phyloP scores from a whole-genome alignment of 192 early-diverging fungal genomes.

The Borealophlyctis nickersoniae region DNA sequence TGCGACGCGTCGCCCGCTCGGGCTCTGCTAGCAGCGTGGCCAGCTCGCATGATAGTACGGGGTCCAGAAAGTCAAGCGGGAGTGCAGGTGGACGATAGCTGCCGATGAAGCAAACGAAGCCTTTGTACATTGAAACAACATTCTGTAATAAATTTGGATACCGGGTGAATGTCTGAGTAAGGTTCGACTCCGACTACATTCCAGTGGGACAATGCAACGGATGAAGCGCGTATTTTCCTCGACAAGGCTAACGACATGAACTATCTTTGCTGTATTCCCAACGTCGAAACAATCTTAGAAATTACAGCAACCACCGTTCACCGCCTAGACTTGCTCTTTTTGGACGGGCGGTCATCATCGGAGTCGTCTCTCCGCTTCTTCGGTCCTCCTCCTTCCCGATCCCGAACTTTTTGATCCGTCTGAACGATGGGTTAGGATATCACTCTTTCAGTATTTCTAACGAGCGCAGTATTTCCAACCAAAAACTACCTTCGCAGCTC shows the following conservation, averaged over 20 bases:
- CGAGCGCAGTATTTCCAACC: too few species aligned
- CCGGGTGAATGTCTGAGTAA: neutral
- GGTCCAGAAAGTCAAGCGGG: conserved; percentile 14
- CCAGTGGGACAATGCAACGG: neutral
- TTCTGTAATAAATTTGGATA: neutral
- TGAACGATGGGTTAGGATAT: too few species aligned
- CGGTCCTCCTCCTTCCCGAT: too few species aligned
- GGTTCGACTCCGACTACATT: neutral
- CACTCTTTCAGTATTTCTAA: too few species aligned
- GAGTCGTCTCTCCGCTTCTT: too few species aligned
- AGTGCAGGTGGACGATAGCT: neutral
- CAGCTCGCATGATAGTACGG: conserved; percentile 23
- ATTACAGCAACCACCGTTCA: too few species aligned
- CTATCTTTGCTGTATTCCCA: too few species aligned
- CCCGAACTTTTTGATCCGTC: too few species aligned
- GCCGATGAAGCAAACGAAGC: neutral
- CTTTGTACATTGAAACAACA: neutral
- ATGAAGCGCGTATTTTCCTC: neutral
- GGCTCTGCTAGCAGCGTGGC: conserved; percentile 27
- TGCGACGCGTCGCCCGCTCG: conserved; percentile 27
- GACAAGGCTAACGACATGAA: too few species aligned
- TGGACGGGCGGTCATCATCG: too few species aligned
- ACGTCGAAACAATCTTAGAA: too few species aligned
- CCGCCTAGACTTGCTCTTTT: too few species aligned
- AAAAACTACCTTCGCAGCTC: conserved; percentile 50